phyloP scores from a whole-genome alignment of 1,284 basidiomycete genomes.

The Anthracocystis setariae region DNA sequence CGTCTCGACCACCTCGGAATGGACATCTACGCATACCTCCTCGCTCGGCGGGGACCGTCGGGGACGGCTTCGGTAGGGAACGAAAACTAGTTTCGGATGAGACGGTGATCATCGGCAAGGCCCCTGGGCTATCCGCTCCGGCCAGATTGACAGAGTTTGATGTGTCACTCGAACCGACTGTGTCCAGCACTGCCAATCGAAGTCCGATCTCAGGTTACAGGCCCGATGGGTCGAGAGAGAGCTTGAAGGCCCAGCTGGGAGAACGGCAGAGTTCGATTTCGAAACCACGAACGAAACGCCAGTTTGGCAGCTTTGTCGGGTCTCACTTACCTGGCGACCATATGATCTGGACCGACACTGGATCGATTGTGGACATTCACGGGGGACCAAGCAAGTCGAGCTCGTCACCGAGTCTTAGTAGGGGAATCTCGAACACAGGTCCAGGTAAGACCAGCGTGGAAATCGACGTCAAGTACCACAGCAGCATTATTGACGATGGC shows the following conservation, averaged over 20 bases:
- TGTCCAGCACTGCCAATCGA: background rate
- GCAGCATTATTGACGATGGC: too few relatives aligned
- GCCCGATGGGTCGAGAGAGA: slow-evolving; percentile 12
- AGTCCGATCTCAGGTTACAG: slow-evolving; percentile 1
- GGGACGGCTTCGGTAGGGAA: slow-evolving; percentile 1
- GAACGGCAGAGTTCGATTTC: background rate
- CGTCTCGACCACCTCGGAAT: background rate
- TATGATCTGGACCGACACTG: too few relatives aligned
- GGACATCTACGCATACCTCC: background rate
- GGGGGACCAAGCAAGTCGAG: too few relatives aligned
- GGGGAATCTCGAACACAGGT: too few relatives aligned
- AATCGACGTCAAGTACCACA: too few relatives aligned
- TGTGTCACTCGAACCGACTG: too few relatives aligned
- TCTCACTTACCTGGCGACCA: background rate
- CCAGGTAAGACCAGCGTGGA: too few relatives aligned
- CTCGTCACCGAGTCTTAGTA: too few relatives aligned
- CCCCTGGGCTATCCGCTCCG: background rate
- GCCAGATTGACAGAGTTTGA: background rate
- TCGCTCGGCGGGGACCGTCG: background rate
- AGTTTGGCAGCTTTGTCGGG: background rate
- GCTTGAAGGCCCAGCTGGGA: slow-evolving; percentile 25
- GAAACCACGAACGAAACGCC: background rate
- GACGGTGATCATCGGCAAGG: slow-evolving; percentile 27
- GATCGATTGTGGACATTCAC: too few relatives aligned
- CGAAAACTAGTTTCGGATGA: slow-evolving; percentile 30